Evolutionary conservation across 345 rosid genomes (phyloP).

Genomic region (Bruguiera sexangula): DNA sequence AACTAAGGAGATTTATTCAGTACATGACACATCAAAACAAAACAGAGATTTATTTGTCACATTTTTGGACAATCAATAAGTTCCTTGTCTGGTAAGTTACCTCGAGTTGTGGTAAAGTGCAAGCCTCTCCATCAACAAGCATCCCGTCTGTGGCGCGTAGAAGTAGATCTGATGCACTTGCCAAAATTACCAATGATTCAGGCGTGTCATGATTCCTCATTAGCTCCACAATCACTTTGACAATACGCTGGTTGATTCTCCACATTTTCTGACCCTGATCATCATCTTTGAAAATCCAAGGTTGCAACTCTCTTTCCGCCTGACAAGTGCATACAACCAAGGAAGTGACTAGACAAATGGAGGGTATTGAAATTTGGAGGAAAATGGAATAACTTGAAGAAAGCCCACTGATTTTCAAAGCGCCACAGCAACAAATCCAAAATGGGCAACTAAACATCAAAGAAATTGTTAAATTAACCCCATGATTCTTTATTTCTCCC

Average conservation of each 20-base stretch:
- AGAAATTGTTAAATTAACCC: not conserved
- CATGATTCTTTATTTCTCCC: not conserved
- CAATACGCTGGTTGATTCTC: slow-evolving; percentile 92
- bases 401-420: slow-evolving; percentile 11
- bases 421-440: slow-evolving; percentile 9
- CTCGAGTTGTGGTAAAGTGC: slow-evolving; percentile 95
- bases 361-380: not conserved
- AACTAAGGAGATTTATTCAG: slow-evolving; percentile 1
- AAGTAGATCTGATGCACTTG: slow-evolving; percentile 93
- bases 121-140: slow-evolving; percentile 98
- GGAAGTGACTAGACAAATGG: slow-evolving; percentile 29
- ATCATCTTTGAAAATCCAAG: slow-evolving; percentile 95
- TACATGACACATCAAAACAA: slow-evolving; percentile 1
- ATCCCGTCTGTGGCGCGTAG: slow-evolving; percentile 95
- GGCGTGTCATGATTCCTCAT: slow-evolving; percentile 89
- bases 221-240: slow-evolving; percentile 79
- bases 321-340: slow-evolving; percentile 37
- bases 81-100: slow-evolving; percentile 28
- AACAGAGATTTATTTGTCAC: too few species aligned
- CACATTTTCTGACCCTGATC: slow-evolving; percentile 93
- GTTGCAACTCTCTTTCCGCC: slow-evolving; percentile 97
- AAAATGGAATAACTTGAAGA: slow-evolving; percentile 10
- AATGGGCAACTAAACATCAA: slow-evolving; percentile 13
- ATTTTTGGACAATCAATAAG: too few species aligned
- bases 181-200: slow-evolving; percentile 78